Conservation (phyloP, 2,329 filamentous ascomycete species). For the Cercospora nicotianae region DNA sequence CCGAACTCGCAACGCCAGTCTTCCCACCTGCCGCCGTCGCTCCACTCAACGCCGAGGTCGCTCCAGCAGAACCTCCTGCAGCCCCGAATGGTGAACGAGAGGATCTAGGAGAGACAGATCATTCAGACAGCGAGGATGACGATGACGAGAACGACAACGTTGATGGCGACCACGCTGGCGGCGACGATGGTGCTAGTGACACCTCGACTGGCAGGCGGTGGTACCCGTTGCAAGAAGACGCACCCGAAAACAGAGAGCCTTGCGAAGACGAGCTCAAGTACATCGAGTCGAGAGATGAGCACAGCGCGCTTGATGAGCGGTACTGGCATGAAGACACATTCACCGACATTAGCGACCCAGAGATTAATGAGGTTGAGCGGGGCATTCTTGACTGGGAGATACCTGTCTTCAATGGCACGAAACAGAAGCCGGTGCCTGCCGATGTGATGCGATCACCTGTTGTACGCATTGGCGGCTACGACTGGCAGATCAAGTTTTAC, state of each 20-base stretch:
- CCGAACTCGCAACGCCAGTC: slow-evolving; percentile 8
- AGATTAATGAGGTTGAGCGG: slow-evolving; percentile 54
- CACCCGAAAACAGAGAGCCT: slow-evolving; percentile 32
- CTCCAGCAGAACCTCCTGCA: not conserved
- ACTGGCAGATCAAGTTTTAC: slow-evolving; percentile 67
- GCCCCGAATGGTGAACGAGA: not conserved
- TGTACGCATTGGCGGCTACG: slow-evolving; percentile 58
- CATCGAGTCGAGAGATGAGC: slow-evolving; percentile 53
- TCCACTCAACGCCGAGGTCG: slow-evolving; percentile 5
- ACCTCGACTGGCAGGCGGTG: slow-evolving; percentile 1
- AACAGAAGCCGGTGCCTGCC: slow-evolving; percentile 59
- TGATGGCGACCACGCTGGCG: slow-evolving; percentile 12
- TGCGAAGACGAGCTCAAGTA: slow-evolving; percentile 60
- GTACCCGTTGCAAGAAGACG: slow-evolving; percentile 34
- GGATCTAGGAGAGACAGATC: slow-evolving; percentile 12
- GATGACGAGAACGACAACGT: slow-evolving; percentile 15
- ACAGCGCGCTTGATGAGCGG: slow-evolving; percentile 58
- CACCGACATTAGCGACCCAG: slow-evolving; percentile 57
- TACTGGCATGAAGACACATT: slow-evolving; percentile 62
- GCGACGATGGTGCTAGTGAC: slow-evolving; percentile 36
- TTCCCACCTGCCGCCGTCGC: slow-evolving; percentile 6
- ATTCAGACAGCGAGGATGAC: slow-evolving; percentile 29
- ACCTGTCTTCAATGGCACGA: slow-evolving; percentile 60
- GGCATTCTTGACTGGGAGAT: slow-evolving; percentile 61
- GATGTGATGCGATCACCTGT: slow-evolving; percentile 59